These are phyloP conservation scores for Sporothrix protearum DNA, from an alignment of 2,329 filamentous ascomycete genomes.

Conservation along the genomic window DNA sequence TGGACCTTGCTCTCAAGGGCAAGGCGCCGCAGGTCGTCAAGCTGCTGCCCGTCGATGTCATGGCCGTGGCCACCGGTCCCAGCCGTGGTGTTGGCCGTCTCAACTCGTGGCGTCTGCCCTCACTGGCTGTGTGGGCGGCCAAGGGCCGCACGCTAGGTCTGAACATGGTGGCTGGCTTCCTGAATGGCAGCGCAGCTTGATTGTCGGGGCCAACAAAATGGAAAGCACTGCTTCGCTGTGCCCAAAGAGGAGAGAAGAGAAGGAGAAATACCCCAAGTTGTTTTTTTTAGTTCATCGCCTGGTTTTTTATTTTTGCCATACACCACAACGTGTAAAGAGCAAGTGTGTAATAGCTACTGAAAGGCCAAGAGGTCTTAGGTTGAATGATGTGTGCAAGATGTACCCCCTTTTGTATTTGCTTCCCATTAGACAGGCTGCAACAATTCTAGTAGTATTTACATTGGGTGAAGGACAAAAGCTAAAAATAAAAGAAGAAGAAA, in stretches of 20 bases:
- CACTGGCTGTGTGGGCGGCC: slow-evolving; percentile 47
- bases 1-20: slow-evolving; percentile 46
- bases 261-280: neutral
- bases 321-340: neutral
- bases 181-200: slow-evolving; percentile 44
- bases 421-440: neutral
- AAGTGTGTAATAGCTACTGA: neutral
- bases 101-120: slow-evolving; percentile 46
- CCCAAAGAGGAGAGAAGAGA: neutral
- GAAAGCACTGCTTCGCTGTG: slow-evolving; percentile 1
- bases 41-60: slow-evolving; percentile 47
- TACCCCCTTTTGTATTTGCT: no score
- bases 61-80: slow-evolving; percentile 50
- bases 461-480: neutral
- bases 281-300: neutral
- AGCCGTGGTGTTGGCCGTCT: slow-evolving; percentile 49
- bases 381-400: neutral
- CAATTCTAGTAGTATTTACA: neutral
- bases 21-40: slow-evolving; percentile 45
- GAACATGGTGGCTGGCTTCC: slow-evolving; percentile 45
- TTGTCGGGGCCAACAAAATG: neutral
- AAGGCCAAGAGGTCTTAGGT: neutral
- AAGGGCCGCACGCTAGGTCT: slow-evolving; percentile 52
- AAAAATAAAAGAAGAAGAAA: no score
- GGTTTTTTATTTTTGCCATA: neutral